A percentile compares a stretch with the other conserved stretches of the same genome.
phyloP scores from a whole-genome alignment of 106 monocot genomes.

The Acorus gramineus region DNA sequence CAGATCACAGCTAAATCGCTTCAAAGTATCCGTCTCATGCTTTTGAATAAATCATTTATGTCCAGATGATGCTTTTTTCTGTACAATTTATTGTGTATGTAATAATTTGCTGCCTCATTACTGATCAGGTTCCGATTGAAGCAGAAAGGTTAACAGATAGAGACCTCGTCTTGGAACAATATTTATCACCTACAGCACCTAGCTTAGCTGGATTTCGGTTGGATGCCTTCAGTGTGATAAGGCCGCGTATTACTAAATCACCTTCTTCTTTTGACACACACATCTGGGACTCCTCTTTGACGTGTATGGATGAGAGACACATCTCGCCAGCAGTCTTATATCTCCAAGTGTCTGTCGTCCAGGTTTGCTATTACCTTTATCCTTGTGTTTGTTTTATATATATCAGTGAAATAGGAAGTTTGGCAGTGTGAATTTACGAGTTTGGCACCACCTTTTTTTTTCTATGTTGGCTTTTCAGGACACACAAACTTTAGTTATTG shows the following conservation, averaged over 20 bases:
- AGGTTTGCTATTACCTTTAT: conserved; percentile 29
- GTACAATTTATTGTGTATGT: neutral
- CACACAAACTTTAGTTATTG: conserved; percentile 45
- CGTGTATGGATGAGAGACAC: conserved; percentile 64
- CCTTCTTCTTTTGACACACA: conserved; percentile 44
- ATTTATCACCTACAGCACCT: conserved; percentile 43
- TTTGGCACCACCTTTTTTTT: neutral
- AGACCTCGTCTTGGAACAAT: conserved; percentile 77
- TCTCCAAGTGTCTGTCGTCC: conserved; percentile 72
- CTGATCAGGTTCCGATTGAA: conserved; percentile 69
- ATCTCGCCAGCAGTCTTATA: conserved; percentile 71
- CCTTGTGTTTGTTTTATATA: neutral
- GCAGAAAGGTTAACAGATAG: conserved; percentile 68
- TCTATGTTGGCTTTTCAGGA: conserved; percentile 40
- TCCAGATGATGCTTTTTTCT: too few species aligned
- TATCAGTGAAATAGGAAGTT: neutral
- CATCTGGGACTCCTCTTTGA: conserved; percentile 65
- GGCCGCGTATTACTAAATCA: conserved; percentile 71
- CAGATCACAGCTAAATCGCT: conserved; percentile 56
- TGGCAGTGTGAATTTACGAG: too few species aligned
- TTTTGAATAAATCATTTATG: neutral
- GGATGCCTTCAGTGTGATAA: conserved; percentile 75
- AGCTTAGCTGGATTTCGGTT: conserved; percentile 79
- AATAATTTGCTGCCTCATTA: neutral
- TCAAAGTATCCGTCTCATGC: conserved; percentile 41